Evolutionary conservation across 352 stramenopile species (phyloP), one percentile per base, ranked within the genome.

Genomic region (Blastocystis sp.): DNA sequence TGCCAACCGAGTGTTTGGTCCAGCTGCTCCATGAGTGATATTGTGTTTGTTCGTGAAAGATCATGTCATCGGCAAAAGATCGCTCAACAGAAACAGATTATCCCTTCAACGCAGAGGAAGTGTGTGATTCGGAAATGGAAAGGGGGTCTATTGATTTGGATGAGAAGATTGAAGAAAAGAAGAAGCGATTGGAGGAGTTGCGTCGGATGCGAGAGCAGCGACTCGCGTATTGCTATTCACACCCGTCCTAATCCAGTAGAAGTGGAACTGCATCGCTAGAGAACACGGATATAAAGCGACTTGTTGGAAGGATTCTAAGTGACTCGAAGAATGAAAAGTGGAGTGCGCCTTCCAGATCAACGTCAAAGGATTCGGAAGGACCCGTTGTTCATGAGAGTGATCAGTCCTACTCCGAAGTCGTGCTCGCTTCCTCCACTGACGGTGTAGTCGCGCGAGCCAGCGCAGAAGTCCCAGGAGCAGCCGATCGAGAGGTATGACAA

Each of bases 131-230:
- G n/a, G n/a, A 55, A 19, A 55, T 55, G 45, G 16, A 55, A 55
- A 55, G 6, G 6, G 45, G 16, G 16, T 19, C 6, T 16, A 55
- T 6, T 55, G 45, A 19, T 6, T 19, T 55, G 9, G 16, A 55
- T 10, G 55, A 51, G 6, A 85, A 3, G 29, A 85, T 85, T 50
- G 74, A 85, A 29, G 74, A 66, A 41, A 85, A 85, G 74, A 85
- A 85, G 60, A 51, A 67, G 60, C 45, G 74, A 12, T 59, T 85
- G 9, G 74, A 85, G 60, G 74, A 85, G 39, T 50, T 85, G 55
- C 74, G 74, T 13, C 51, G 60, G n/a, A 37, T 85, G 26, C 59
- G 74, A 50, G 41, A 67, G 37, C 51, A 85, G 21, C 45, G 74
- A 24, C 12, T n/a, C n/a, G 33, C 55, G 74, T 85, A 61, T 3